Evolutionary conservation across 352 stramenopile species (phyloP).

Genomic region (Aphanomyces invadans): DNA sequence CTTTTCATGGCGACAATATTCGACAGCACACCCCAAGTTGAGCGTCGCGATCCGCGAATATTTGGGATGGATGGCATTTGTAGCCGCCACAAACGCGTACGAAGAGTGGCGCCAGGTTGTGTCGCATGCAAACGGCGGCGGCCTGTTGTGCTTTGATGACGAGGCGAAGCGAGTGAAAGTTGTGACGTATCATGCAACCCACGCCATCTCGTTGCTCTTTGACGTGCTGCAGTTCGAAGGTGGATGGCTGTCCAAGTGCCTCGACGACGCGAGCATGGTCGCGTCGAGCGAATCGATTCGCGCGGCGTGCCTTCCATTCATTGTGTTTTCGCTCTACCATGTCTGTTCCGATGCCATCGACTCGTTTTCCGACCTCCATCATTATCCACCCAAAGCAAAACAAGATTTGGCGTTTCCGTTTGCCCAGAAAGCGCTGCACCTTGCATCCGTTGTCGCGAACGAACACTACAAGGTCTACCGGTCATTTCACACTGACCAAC

Average conservation of each 20-base stretch:
- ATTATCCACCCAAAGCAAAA: constrained; percentile 53
- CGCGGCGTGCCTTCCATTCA: constrained; percentile 46
- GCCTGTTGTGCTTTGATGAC: constrained; percentile 48
- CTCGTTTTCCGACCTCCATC: constrained; percentile 53
- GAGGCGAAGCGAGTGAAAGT: constrained; percentile 69
- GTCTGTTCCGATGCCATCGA: constrained; percentile 71
- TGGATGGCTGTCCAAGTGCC: constrained; percentile 56
- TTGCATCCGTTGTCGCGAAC: constrained; percentile 70
- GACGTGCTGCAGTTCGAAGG: constrained; percentile 74
- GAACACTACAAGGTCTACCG: constrained; percentile 64
- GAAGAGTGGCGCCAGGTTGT: constrained; percentile 64
- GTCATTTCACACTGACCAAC: constrained; percentile 53
- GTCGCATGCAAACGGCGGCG: constrained; percentile 16
- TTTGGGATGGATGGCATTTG: constrained; percentile 65
- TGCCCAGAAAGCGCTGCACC: constrained; percentile 63
- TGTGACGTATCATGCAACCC: constrained; percentile 67
- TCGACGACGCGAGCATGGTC: constrained; percentile 33
- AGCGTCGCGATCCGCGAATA: constrained; percentile 49
- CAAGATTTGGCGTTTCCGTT: constrained; percentile 46
- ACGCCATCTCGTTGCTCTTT: constrained; percentile 40
- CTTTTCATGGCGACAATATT: constrained; percentile 10
- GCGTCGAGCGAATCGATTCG: constrained; percentile 29
- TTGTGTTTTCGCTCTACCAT: constrained; percentile 71
- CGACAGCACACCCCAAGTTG: constrained; percentile 43
- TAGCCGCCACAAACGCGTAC: constrained; percentile 55